Evolutionary conservation across 352 stramenopile genomes (phyloP).

Genomic region (Globisporangium paroecandrum): DNA sequence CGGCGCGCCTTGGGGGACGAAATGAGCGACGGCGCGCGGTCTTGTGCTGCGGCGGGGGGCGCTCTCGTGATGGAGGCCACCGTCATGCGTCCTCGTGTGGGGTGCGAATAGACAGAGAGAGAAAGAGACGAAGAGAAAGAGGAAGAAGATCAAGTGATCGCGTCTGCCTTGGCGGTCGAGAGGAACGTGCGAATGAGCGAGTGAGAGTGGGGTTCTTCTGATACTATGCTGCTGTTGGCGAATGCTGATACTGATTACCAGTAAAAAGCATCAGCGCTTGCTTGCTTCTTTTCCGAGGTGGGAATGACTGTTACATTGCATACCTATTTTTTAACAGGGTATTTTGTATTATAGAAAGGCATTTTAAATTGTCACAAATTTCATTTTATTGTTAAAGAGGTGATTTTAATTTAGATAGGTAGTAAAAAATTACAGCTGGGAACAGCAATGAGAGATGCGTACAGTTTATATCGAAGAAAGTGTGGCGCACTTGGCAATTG

Average conservation of each 20-base stretch:
- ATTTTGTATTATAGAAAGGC: neutral
- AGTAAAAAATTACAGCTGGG: neutral
- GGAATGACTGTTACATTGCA: neutral
- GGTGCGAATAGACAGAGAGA: too few relatives aligned
- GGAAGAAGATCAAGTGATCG: neutral
- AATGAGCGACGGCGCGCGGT: neutral
- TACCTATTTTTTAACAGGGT: neutral
- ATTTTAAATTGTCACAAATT: neutral
- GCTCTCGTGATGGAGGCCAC: neutral
- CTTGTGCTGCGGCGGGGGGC: neutral
- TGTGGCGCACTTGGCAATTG: neutral
- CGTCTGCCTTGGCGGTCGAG: neutral
- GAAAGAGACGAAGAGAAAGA: too few relatives aligned
- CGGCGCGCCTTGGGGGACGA: neutral
- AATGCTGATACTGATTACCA: neutral
- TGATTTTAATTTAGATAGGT: neutral
- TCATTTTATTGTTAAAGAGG: neutral
- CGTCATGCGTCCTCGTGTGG: neutral
- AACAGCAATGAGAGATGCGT: slow-evolving; percentile 8
- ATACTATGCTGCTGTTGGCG: neutral
- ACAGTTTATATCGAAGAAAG: slow-evolving; percentile 11
- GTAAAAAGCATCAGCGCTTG: neutral
- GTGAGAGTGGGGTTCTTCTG: neutral
- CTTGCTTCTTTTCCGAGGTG: neutral
- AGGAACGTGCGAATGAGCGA: neutral